These are phyloP conservation scores for Candida wancherniae DNA, from an alignment of 805 yeast genomes.

Conservation along the genomic window DNA sequence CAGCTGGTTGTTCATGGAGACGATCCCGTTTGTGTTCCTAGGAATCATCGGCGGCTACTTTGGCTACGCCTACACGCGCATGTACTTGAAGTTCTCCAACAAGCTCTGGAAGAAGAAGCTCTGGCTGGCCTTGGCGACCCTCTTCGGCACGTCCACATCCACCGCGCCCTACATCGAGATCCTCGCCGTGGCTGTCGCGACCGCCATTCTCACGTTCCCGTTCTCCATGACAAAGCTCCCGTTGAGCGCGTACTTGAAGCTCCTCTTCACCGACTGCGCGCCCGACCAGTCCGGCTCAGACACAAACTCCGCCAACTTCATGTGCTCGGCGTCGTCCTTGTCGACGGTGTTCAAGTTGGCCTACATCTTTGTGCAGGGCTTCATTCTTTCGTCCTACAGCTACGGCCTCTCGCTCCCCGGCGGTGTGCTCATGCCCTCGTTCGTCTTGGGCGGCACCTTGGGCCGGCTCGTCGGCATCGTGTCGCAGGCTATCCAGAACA, in stretches of 20 bases:
- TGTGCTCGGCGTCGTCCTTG: conserved; percentile 29
- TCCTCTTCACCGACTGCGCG: conserved; percentile 66
- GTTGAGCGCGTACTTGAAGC: conserved; percentile 51
- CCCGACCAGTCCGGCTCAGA: conserved; percentile 6
- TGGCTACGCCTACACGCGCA: conserved; percentile 49
- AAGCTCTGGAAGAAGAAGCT: conserved; percentile 30
- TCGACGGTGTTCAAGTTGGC: conserved; percentile 25
- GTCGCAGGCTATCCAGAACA: conserved; percentile 45
- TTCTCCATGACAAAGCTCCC: conserved; percentile 50
- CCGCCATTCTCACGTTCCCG: conserved; percentile 55
- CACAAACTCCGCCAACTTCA: conserved; percentile 27
- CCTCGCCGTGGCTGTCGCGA: conserved; percentile 40
- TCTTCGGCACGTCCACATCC: conserved; percentile 13
- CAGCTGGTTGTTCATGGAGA: conserved; percentile 67
- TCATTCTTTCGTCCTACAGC: conserved; percentile 59
- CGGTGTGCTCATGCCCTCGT: conserved; percentile 60
- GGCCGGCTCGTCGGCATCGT: conserved; percentile 56
- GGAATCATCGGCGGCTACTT: conserved; percentile 68
- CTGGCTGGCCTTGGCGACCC: conserved; percentile 10
- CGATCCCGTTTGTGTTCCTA: conserved; percentile 64
- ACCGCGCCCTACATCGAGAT: conserved; percentile 45
- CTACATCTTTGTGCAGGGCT: conserved; percentile 46
- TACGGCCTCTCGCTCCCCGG: conserved; percentile 69
- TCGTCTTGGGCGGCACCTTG: conserved; percentile 56
- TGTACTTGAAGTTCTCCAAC: conserved; percentile 35